Conservation (phyloP, 2,329 filamentous ascomycete genomes). For the Colletotrichum coccodes region DNA sequence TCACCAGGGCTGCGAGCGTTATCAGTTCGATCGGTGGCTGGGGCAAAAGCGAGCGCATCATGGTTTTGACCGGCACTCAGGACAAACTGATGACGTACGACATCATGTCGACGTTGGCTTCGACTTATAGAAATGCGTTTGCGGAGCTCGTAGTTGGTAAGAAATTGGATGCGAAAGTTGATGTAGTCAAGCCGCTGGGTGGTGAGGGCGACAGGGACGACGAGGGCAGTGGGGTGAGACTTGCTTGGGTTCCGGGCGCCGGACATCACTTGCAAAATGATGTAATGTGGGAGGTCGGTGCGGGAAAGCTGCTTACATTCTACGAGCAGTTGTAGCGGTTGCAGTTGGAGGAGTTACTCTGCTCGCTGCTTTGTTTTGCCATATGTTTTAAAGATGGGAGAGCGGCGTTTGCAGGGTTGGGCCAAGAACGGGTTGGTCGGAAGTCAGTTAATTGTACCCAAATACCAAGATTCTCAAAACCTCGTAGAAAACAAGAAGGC, state of each 20-base stretch:
- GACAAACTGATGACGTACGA: constrained; percentile 53
- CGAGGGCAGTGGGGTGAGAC: constrained; percentile 48
- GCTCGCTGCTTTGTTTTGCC: not conserved
- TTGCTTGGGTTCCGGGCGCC: constrained; percentile 53
- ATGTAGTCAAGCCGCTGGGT: constrained; percentile 25
- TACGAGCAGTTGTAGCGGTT: constrained; percentile 35
- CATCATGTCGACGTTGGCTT: constrained; percentile 50
- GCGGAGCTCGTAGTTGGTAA: constrained; percentile 40
- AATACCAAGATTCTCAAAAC: too few species aligned
- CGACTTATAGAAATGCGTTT: constrained; percentile 48
- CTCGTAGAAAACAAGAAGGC: too few species aligned
- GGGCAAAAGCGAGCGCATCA: constrained; percentile 42
- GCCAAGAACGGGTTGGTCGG: too few species aligned
- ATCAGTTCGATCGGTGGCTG: constrained; percentile 46
- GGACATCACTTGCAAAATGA: constrained; percentile 67
- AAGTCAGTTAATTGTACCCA: too few species aligned
- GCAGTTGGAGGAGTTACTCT: not conserved
- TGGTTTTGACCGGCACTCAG: constrained; percentile 50
- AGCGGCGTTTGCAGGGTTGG: not conserved
- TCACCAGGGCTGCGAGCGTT: constrained; percentile 52
- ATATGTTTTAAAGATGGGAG: too few species aligned
- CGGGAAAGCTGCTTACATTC: constrained; percentile 55
- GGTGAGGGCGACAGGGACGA: constrained; percentile 40
- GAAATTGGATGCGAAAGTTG: constrained; percentile 40
- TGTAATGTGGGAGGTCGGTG: constrained; percentile 57